Evolutionary conservation across 2,329 filamentous ascomycete genomes (phyloP).

Genomic region (Sporothrix luriei): DNA sequence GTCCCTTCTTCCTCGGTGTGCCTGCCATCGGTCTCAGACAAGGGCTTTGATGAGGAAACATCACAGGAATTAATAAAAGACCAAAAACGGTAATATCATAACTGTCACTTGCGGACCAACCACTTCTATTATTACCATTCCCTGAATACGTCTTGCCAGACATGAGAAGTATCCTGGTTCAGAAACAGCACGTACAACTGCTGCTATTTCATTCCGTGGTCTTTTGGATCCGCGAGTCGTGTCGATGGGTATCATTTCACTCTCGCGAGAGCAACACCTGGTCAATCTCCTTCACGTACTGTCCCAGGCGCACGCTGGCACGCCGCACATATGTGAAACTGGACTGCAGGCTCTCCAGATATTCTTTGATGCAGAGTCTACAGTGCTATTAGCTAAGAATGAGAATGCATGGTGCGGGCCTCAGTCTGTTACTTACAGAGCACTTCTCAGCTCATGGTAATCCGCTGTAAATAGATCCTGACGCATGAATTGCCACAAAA

Average conservation of each 20-base stretch:
- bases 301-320: slow-evolving; percentile 22
- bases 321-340: slow-evolving; percentile 26
- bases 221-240: not conserved
- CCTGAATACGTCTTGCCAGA: slow-evolving; percentile 16
- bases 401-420: not conserved
- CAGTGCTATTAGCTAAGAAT: not conserved
- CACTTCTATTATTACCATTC: not conserved
- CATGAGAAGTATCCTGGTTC: slow-evolving; percentile 2
- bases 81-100: slow-evolving; percentile 17
- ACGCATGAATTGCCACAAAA: slow-evolving; percentile 23
- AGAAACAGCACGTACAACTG: not conserved
- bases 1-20: not conserved
- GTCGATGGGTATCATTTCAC: not conserved
- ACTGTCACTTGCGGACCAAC: not conserved
- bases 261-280: slow-evolving; percentile 17
- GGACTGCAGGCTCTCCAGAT: slow-evolving; percentile 27
- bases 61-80: not conserved
- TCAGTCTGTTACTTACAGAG: slow-evolving; percentile 14
- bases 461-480: slow-evolving; percentile 9
- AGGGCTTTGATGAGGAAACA: not conserved
- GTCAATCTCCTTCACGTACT: slow-evolving; percentile 27
- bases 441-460: slow-evolving; percentile 18
- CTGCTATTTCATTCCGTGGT: not conserved
- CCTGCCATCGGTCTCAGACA: not conserved
- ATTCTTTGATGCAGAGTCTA: slow-evolving; percentile 31